phyloP scores from a whole-genome alignment of 169 alveolate species.

The Plasmodium coatneyi region DNA sequence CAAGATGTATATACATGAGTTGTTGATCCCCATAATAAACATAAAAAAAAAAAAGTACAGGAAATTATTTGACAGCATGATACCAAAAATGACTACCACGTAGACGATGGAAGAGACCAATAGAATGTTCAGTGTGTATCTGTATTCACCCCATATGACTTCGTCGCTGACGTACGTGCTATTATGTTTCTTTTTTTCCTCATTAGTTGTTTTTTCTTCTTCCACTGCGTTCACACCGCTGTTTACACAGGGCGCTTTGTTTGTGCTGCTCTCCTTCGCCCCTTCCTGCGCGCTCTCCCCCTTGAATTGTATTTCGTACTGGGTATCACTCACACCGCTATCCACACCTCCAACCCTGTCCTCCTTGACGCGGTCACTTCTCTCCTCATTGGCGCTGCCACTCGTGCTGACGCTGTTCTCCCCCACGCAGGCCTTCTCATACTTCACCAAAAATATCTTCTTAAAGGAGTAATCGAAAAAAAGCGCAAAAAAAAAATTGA shows the following conservation, averaged over 20 bases:
- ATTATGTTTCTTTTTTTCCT: not conserved
- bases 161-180: not conserved
- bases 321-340: not conserved
- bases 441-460: slow-evolving; percentile 9
- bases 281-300: not conserved
- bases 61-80: slow-evolving; percentile 26
- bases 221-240: not conserved
- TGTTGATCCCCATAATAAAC: slow-evolving; percentile 65
- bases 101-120: slow-evolving; percentile 24
- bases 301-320: slow-evolving; percentile 16
- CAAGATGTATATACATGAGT: slow-evolving; percentile 54
- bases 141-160: slow-evolving; percentile 31
- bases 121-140: slow-evolving; percentile 17
- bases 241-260: not conserved
- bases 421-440: not conserved
- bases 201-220: slow-evolving; percentile 1
- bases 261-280: not conserved
- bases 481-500: slow-evolving; percentile 44
- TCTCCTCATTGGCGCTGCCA: not conserved
- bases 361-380: not conserved
- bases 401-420: not conserved
- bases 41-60: slow-evolving; percentile 35
- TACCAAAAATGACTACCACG: slow-evolving; percentile 48
- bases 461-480: slow-evolving; percentile 62
- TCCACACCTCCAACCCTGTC: not conserved